Conservation (phyloP, 768 basidiomycete genomes). For the Leccinum subgranulosum region DNA sequence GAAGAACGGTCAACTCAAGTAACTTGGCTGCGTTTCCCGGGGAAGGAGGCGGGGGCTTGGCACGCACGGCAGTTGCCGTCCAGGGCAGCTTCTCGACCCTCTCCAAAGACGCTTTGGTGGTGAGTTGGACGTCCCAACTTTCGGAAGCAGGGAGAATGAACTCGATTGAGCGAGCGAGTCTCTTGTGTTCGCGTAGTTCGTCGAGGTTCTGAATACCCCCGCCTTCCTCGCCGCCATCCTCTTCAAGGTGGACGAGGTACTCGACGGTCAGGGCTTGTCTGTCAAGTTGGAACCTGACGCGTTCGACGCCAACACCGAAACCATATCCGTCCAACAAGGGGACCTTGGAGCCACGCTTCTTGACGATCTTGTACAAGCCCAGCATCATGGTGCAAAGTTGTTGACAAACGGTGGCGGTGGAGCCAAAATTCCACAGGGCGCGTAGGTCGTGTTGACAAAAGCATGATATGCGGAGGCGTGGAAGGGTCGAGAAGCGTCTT, state of each 20-base stretch:
- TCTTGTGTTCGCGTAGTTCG: slow-evolving; percentile 66
- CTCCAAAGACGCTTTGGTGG: slow-evolving; percentile 69
- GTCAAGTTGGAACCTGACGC: slow-evolving; percentile 74
- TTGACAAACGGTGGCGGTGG: slow-evolving; percentile 61
- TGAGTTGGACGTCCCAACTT: slow-evolving; percentile 86
- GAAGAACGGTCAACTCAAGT: slow-evolving; percentile 56
- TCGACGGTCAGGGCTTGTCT: slow-evolving; percentile 80
- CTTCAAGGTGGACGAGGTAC: slow-evolving; percentile 77
- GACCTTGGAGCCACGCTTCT: slow-evolving; percentile 69
- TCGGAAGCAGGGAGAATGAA: slow-evolving; percentile 71
- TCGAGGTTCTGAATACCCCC: slow-evolving; percentile 47
- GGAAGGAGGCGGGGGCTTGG: slow-evolving; percentile 32
- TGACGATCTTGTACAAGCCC: slow-evolving; percentile 77
- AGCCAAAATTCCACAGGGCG: slow-evolving; percentile 77
- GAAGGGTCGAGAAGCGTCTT: slow-evolving; percentile 26
- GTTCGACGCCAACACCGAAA: slow-evolving; percentile 76
- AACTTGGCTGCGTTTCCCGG: slow-evolving; percentile 31
- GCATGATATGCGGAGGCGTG: slow-evolving; percentile 74
- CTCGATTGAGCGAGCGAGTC: slow-evolving; percentile 76
- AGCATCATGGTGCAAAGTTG: slow-evolving; percentile 85
- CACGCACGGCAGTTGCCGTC: slow-evolving; percentile 58
- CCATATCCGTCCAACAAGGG: slow-evolving; percentile 78
- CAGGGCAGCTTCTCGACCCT: slow-evolving; percentile 73
- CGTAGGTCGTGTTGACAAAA: slow-evolving; percentile 96
- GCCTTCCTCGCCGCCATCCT: slow-evolving; percentile 31